These are phyloP conservation scores for Caryopteris hybrid DNA, from an alignment of 305 asterid species.

Conservation along the genomic window DNA sequence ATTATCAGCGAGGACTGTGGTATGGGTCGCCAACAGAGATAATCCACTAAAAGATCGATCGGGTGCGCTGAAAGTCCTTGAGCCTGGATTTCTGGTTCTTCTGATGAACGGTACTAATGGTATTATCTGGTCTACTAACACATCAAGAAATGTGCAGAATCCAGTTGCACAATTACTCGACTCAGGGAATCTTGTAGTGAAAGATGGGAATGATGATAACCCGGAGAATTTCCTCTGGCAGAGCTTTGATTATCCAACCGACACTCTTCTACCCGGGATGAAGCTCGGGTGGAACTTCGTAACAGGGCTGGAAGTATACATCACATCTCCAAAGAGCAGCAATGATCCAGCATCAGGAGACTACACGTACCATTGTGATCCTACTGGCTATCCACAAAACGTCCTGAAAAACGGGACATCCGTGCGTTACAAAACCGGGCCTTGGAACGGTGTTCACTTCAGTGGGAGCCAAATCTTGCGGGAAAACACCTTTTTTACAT, in stretches of 20 bases:
- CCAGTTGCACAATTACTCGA: too few species aligned
- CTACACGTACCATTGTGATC: neutral
- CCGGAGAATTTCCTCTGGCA: too few species aligned
- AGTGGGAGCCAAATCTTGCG: neutral
- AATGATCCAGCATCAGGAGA: neutral
- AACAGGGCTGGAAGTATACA: neutral
- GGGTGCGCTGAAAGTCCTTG: neutral
- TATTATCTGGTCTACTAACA: neutral
- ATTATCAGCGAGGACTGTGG: neutral
- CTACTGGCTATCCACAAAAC: neutral
- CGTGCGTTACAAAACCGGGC: neutral
- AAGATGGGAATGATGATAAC: too few species aligned
- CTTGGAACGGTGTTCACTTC: neutral
- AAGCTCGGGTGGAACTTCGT: neutral
- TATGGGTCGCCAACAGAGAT: constrained; percentile 10
- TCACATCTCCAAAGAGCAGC: neutral
- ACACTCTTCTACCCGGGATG: constrained; percentile 7
- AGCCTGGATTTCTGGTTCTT: neutral
- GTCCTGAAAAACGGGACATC: neutral
- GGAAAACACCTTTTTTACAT: neutral
- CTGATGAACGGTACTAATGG: neutral
- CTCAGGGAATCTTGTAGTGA: too few species aligned
- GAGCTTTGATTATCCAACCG: neutral
- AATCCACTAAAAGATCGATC: neutral
- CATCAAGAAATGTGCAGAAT: too few species aligned